phyloP scores from a whole-genome alignment of 148 eudicot species.

The Nepenthes mirabilis region DNA sequence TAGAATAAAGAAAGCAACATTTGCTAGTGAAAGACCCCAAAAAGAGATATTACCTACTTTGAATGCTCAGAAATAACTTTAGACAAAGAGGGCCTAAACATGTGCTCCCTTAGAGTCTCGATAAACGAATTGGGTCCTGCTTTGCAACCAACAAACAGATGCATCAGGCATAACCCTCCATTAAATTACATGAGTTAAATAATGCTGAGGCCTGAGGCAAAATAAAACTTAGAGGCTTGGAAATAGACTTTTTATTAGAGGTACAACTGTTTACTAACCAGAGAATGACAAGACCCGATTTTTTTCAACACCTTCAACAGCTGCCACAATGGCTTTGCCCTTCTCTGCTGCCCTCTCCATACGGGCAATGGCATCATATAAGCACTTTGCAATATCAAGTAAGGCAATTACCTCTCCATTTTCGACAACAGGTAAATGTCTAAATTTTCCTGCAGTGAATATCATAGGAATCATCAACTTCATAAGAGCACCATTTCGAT shows the following conservation, averaged over 20 bases:
- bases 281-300: conserved; percentile 71
- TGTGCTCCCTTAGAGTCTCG: conserved; percentile 69
- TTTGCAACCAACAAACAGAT: conserved; percentile 5
- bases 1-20: background rate
- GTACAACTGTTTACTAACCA: conserved; percentile 36
- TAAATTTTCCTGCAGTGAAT: conserved; percentile 66
- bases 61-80: conserved; percentile 81
- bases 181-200: conserved; percentile 1
- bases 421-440: conserved; percentile 93
- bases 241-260: background rate
- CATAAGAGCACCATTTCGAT: background rate
- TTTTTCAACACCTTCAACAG: conserved; percentile 97
- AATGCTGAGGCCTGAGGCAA: background rate
- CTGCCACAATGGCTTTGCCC: conserved; percentile 89
- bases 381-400: conserved; percentile 93
- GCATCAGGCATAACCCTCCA: background rate
- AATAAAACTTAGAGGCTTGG: background rate
- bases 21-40: background rate
- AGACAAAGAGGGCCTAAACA: conserved; percentile 83
- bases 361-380: conserved; percentile 94
- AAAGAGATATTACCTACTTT: conserved; percentile 89
- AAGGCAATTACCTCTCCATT: conserved; percentile 90
- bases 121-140: conserved; percentile 76
- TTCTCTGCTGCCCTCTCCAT: conserved; percentile 98
- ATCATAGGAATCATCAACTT: background rate